These are phyloP conservation scores for Trichoderma atrobrunneum DNA, from an alignment of 2,329 filamentous ascomycete species.

Conservation along the genomic window DNA sequence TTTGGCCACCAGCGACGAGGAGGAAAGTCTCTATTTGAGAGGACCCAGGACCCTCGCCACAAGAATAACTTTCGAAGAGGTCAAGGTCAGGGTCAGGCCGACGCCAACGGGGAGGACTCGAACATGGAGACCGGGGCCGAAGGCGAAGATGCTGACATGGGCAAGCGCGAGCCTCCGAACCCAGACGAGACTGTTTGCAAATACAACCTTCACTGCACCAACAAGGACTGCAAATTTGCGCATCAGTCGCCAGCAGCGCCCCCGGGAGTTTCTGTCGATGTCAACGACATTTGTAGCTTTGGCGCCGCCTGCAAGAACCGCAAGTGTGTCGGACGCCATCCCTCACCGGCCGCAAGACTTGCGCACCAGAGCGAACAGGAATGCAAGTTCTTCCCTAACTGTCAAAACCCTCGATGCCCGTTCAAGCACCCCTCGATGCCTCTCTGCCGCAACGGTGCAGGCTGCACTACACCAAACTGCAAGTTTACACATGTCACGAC, in stretches of 20 bases:
- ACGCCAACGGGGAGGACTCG: constrained; percentile 36
- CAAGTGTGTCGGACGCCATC: constrained; percentile 89
- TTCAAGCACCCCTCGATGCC: constrained; percentile 89
- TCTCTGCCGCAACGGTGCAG: constrained; percentile 84
- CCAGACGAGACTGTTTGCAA: constrained; percentile 75
- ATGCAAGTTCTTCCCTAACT: constrained; percentile 90
- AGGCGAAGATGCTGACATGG: constrained; percentile 64
- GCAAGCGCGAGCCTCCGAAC: constrained; percentile 53
- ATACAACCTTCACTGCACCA: constrained; percentile 85
- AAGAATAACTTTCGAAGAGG: constrained; percentile 53
- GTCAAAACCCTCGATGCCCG: constrained; percentile 79
- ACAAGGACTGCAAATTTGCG: constrained; percentile 85
- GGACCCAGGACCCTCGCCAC: constrained; percentile 56
- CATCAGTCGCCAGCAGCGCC: constrained; percentile 92
- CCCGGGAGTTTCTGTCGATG: constrained; percentile 71
- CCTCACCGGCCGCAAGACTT: constrained; percentile 78
- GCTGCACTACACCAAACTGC: constrained; percentile 78
- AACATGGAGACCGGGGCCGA: constrained; percentile 37
- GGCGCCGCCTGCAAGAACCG: constrained; percentile 92
- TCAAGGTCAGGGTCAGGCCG: constrained; percentile 36
- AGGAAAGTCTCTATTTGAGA: constrained; percentile 69
- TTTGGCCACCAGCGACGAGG: constrained; percentile 39
- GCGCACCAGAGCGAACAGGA: constrained; percentile 80
- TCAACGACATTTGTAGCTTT: constrained; percentile 76
- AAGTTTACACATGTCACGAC: constrained; percentile 85